Evolutionary conservation across 1,139 yeast species (phyloP).

Genomic region (Scheffersomyces lignicola): DNA sequence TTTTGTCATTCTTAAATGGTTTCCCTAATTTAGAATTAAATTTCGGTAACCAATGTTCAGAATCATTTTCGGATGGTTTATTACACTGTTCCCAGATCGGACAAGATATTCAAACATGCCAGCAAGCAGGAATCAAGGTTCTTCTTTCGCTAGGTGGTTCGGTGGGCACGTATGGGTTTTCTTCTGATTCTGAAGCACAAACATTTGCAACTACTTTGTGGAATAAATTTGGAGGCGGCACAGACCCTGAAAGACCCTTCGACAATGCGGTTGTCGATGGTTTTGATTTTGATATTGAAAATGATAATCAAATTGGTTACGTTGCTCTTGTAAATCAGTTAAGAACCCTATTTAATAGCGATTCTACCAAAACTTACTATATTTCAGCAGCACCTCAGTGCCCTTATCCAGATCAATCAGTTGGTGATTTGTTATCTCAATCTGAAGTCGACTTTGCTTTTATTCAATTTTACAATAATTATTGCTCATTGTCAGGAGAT

Average conservation of each 20-base stretch:
- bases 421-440: constrained; percentile 60
- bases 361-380: constrained; percentile 61
- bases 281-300: constrained; percentile 42
- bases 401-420: constrained; percentile 78
- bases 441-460: constrained; percentile 76
- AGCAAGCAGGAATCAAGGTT: constrained; percentile 61
- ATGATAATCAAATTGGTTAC: constrained; percentile 49
- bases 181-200: constrained; percentile 57
- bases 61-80: constrained; percentile 52
- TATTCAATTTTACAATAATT: constrained; percentile 87
- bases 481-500: constrained; percentile 51
- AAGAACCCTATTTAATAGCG: constrained; percentile 51
- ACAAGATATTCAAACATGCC: constrained; percentile 73
- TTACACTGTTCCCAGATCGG: constrained; percentile 62
- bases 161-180: constrained; percentile 69
- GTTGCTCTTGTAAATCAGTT: constrained; percentile 59
- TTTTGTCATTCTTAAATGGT: constrained; percentile 62
- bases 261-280: constrained; percentile 45
- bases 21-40: constrained; percentile 55
- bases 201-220: constrained; percentile 72
- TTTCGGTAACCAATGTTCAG: constrained; percentile 65
- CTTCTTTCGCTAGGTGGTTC: constrained; percentile 84
- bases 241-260: constrained; percentile 64
- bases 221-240: constrained; percentile 83
- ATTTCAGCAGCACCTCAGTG: constrained; percentile 93